Conservation (phyloP, 2,329 filamentous ascomycete species). For the Diplodia sapinea region DNA sequence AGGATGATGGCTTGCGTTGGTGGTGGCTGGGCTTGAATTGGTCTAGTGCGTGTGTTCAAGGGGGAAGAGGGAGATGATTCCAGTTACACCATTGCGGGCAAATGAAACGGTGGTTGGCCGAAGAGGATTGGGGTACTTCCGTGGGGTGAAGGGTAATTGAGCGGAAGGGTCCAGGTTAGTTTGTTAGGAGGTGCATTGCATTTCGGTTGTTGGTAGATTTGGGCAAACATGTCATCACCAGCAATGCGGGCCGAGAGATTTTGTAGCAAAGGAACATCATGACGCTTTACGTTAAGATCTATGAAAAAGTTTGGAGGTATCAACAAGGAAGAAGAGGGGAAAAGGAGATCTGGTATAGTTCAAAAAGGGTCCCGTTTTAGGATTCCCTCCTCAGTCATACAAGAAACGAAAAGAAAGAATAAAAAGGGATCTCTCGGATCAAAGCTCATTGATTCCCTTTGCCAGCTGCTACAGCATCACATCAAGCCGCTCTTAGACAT, state of each 20-base stretch:
- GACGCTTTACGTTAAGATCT: slow-evolving; percentile 23
- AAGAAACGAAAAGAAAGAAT: slow-evolving; percentile 7
- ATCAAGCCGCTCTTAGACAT: slow-evolving; percentile 20
- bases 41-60: background rate
- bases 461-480: background rate
- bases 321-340: slow-evolving; percentile 3
- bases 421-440: background rate
- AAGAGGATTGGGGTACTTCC: background rate
- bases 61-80: background rate
- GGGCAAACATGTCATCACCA: background rate
- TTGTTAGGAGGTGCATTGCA: background rate
- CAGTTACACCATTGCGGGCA: background rate
- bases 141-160: background rate
- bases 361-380: background rate
- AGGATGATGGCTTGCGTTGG: background rate
- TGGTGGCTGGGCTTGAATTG: background rate
- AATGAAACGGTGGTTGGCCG: background rate
- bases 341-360: slow-evolving; percentile 21
- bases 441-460: slow-evolving; percentile 17
- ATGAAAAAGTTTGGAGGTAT: slow-evolving; percentile 21
- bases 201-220: background rate
- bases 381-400: background rate
- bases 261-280: slow-evolving; percentile 19
- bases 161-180: too few species aligned
- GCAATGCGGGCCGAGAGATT: background rate